phyloP scores from a whole-genome alignment of 352 stramenopile genomes.

The Globisporangium yorkense region DNA sequence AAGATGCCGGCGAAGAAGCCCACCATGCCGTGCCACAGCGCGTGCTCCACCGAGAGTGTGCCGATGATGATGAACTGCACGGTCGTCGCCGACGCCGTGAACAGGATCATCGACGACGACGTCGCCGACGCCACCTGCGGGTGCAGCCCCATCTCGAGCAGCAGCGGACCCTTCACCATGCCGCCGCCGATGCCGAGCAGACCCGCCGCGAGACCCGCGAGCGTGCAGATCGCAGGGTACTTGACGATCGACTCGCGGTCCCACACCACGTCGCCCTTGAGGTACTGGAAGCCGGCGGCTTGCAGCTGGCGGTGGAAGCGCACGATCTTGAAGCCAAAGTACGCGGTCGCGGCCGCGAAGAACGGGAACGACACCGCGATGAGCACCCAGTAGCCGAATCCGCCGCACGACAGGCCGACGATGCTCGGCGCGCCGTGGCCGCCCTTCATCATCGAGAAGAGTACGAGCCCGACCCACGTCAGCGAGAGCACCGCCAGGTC shows the following conservation, averaged over 20 bases:
- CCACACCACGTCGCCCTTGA: conserved; percentile 96
- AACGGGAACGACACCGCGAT: conserved; percentile 61
- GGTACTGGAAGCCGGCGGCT: conserved; percentile 86
- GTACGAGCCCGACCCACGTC: conserved; percentile 69
- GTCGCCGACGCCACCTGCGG: conserved; percentile 86
- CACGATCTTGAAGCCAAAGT: conserved; percentile 69
- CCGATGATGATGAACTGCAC: conserved; percentile 94
- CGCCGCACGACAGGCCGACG: conserved; percentile 62
- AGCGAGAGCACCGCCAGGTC: conserved; percentile 68
- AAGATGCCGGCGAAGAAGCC: conserved; percentile 89
- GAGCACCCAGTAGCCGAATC: conserved; percentile 60
- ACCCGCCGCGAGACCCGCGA: conserved; percentile 63
- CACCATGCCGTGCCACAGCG: conserved; percentile 85
- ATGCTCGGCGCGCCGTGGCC: conserved; percentile 71
- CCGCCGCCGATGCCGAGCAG: conserved; percentile 86
- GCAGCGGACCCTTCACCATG: conserved; percentile 88
- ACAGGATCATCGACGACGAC: conserved; percentile 90
- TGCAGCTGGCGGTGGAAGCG: conserved; percentile 55
- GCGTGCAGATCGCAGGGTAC: conserved; percentile 69
- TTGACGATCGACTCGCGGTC: conserved; percentile 83
- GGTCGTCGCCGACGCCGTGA: conserved; percentile 94
- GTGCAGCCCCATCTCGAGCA: conserved; percentile 87
- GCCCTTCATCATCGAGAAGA: conserved; percentile 77
- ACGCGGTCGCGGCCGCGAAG: conserved; percentile 63
- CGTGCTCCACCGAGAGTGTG: conserved; percentile 89